A percentile compares a stretch with the other conserved stretches of the same genome.
These are phyloP conservation scores for Fusarium nisikadoi DNA, from an alignment of 2,329 filamentous ascomycete genomes.

Conservation along the genomic window DNA sequence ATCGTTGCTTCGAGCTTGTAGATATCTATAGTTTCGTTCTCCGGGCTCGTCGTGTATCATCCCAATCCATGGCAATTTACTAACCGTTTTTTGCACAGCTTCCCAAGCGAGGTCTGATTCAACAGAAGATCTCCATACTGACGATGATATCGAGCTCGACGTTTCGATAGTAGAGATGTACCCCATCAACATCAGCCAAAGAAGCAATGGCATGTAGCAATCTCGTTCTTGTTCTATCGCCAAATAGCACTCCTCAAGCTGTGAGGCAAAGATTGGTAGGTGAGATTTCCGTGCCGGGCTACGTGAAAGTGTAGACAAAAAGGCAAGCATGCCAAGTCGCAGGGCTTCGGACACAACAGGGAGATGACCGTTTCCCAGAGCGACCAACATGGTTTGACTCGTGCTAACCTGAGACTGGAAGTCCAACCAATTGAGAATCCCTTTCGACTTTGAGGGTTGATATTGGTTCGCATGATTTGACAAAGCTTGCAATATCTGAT, in stretches of 20 bases:
- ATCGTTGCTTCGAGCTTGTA: neutral
- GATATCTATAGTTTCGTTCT: accelerated
- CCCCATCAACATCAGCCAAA: slow-evolving; percentile 2
- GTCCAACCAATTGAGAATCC: neutral
- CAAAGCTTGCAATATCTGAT: neutral
- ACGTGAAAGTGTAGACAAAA: neutral
- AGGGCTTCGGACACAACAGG: neutral
- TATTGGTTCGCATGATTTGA: neutral
- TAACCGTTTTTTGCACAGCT: accelerated
- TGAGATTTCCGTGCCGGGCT: neutral
- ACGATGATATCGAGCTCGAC: accelerated
- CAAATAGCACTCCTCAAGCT: neutral
- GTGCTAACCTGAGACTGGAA: neutral
- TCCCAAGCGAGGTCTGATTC: accelerated
- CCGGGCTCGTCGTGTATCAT: neutral
- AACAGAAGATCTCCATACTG: accelerated
- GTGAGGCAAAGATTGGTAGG: neutral
- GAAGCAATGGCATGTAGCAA: accelerated
- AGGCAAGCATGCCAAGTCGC: slow-evolving; percentile 5
- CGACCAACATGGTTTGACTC: neutral
- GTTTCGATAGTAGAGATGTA: neutral
- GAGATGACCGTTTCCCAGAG: accelerated
- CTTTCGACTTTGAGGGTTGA: accelerated
- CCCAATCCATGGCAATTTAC: neutral
- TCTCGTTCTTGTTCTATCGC: accelerated